Evolutionary conservation across 1,284 basidiomycete genomes (phyloP).

Genomic region (Marasmius tenuissimus): DNA sequence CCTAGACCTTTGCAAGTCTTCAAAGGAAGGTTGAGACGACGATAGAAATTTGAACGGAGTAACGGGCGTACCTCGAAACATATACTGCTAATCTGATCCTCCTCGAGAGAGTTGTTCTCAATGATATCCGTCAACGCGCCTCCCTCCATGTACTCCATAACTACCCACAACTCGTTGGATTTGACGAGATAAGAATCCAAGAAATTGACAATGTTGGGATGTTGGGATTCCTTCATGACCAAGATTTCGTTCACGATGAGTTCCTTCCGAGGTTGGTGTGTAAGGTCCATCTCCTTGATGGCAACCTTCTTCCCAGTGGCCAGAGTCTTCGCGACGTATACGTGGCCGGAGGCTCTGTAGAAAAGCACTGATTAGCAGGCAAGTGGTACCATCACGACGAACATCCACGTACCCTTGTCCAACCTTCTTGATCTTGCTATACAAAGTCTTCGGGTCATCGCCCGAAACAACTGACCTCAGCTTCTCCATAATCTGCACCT

Average conservation of each 20-base stretch:
- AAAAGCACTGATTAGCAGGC: slow-evolving; percentile 1
- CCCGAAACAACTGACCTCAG: slow-evolving; percentile 84
- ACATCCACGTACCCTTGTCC: slow-evolving; percentile 85
- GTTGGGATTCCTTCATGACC: slow-evolving; percentile 98
- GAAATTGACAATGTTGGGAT: slow-evolving; percentile 99
- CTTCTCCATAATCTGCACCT: slow-evolving; percentile 99
- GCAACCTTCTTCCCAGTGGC: slow-evolving; percentile 90
- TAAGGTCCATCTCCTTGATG: slow-evolving; percentile 99
- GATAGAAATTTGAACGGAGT: not conserved
- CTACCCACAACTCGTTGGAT: slow-evolving; percentile 96
- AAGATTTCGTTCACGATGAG: slow-evolving; percentile 98
- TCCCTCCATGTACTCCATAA: slow-evolving; percentile 99
- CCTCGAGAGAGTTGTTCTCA: slow-evolving; percentile 94
- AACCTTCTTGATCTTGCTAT: slow-evolving; percentile 98
- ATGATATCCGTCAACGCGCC: slow-evolving; percentile 97
- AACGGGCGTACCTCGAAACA: slow-evolving; percentile 75
- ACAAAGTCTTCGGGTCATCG: slow-evolving; percentile 87
- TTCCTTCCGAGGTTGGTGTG: slow-evolving; percentile 95
- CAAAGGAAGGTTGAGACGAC: not conserved
- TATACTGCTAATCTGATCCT: slow-evolving; percentile 96
- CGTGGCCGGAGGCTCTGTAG: slow-evolving; percentile 89
- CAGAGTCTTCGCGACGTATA: slow-evolving; percentile 96
- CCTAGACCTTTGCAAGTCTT: slow-evolving; percentile 95
- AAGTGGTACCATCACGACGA: slow-evolving; percentile 5
- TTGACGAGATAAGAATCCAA: slow-evolving; percentile 91